These are phyloP conservation scores for Chlorella ohadii DNA, from an alignment of 139 green algal genomes.

Conservation along the genomic window DNA sequence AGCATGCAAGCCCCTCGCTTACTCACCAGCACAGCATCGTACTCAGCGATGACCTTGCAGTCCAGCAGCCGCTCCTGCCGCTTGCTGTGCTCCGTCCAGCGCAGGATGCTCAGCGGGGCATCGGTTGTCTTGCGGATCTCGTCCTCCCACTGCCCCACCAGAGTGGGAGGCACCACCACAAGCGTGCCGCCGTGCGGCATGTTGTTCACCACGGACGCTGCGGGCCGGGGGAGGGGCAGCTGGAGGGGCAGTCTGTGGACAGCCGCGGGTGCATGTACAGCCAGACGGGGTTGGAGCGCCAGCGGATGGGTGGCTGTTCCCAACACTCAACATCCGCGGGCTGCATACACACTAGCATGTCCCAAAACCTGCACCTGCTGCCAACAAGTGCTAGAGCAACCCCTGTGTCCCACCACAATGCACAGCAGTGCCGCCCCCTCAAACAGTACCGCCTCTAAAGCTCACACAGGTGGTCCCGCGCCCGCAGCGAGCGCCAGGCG, in stretches of 20 bases:
- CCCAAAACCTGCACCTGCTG: too few species aligned
- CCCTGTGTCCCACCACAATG: too few species aligned
- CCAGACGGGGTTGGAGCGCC: too few species aligned
- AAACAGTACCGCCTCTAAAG: too few species aligned
- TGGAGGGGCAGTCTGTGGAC: too few species aligned
- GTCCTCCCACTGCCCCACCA: constrained; percentile 31
- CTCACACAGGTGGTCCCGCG: constrained; percentile 30
- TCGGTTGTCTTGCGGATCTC: constrained; percentile 22
- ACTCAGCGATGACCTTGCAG: not conserved
- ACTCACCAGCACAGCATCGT: constrained; percentile 5
- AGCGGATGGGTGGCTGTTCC: too few species aligned
- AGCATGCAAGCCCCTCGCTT: too few species aligned
- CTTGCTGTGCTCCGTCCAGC: constrained; percentile 8
- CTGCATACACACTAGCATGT: too few species aligned
- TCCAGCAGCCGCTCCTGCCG: not conserved
- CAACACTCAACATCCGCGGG: too few species aligned
- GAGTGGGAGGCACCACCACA: constrained; percentile 27
- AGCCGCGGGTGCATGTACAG: too few species aligned
- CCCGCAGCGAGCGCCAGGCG: not conserved
- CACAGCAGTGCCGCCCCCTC: too few species aligned
- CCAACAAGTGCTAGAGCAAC: too few species aligned
- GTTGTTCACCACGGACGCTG: constrained; percentile 34
- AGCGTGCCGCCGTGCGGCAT: constrained; percentile 38
- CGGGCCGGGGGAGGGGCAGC: not conserved
- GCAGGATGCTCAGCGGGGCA: not conserved